Percentiles rank a stretch among this genome's conserved stretches.
These are phyloP conservation scores for Phaffia australis DNA, from an alignment of 768 basidiomycete species.

Conservation along the genomic window DNA sequence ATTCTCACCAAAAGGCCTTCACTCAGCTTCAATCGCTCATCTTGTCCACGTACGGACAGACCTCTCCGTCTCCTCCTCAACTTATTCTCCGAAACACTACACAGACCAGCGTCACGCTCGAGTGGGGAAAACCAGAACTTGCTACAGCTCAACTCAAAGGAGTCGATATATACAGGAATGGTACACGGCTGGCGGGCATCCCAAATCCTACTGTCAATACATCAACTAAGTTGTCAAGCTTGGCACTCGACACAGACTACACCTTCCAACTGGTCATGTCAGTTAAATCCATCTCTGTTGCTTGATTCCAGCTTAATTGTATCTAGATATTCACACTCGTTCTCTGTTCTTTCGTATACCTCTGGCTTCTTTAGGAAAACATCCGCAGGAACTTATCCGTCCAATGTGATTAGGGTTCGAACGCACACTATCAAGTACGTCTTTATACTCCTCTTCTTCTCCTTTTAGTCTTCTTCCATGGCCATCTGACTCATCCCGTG, in stretches of 20 bases:
- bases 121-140: constrained; percentile 79
- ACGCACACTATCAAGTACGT: constrained; percentile 71
- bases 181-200: constrained; percentile 73
- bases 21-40: constrained; percentile 75
- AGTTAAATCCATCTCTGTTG: constrained; percentile 20
- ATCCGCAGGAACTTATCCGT: constrained; percentile 78
- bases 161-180: constrained; percentile 86
- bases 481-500: constrained; percentile 25
- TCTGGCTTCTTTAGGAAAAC: constrained; percentile 44
- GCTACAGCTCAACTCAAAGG: constrained; percentile 78
- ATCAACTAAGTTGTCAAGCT: constrained; percentile 47
- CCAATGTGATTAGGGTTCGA: constrained; percentile 65
- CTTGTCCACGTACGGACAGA: constrained; percentile 57
- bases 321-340: background rate
- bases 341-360: background rate
- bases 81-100: constrained; percentile 86
- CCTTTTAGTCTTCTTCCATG: background rate
- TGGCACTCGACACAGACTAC: constrained; percentile 53
- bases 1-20: constrained; percentile 68
- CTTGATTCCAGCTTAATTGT: background rate
- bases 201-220: constrained; percentile 72
- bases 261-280: constrained; percentile 87
- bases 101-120: constrained; percentile 90
- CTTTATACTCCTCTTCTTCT: background rate
- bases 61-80: constrained; percentile 58